Conservation (phyloP, 352 stramenopile genomes). For the Pythium aristosporum region DNA sequence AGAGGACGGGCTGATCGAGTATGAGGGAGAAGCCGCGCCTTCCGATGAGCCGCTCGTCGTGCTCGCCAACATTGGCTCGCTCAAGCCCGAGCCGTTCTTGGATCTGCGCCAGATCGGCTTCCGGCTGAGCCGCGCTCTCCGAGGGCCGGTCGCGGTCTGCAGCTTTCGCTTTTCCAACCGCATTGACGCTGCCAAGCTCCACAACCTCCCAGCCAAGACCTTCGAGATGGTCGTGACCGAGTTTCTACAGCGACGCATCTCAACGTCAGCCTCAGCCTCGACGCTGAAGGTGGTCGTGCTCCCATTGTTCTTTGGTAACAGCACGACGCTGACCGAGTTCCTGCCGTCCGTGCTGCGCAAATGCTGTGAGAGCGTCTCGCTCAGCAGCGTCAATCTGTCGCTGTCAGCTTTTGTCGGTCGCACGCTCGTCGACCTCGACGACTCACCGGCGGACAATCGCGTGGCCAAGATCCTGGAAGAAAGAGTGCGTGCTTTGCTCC, state of each 20-base stretch:
- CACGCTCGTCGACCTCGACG: slow-evolving; percentile 55
- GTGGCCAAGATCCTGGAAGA: slow-evolving; percentile 66
- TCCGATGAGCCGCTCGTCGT: slow-evolving; percentile 37
- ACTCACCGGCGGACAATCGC: slow-evolving; percentile 45
- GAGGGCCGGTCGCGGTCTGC: slow-evolving; percentile 57
- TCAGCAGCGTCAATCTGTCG: neutral
- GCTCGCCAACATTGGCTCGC: slow-evolving; percentile 74
- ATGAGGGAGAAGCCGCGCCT: slow-evolving; percentile 3
- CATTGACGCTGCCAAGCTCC: slow-evolving; percentile 53
- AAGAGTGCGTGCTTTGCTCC: slow-evolving; percentile 41
- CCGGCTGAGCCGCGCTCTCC: slow-evolving; percentile 56
- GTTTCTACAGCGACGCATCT: slow-evolving; percentile 32
- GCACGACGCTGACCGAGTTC: slow-evolving; percentile 73
- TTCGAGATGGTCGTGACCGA: slow-evolving; percentile 62
- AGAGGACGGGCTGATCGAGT: slow-evolving; percentile 41
- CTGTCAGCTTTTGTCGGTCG: slow-evolving; percentile 40
- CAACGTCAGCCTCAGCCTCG: neutral
- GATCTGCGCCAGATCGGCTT: slow-evolving; percentile 75
- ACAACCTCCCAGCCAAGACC: slow-evolving; percentile 63
- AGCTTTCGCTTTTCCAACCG: slow-evolving; percentile 80
- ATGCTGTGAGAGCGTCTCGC: slow-evolving; percentile 27
- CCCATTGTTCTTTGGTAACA: slow-evolving; percentile 83
- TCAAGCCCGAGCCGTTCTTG: slow-evolving; percentile 65
- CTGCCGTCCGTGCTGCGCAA: slow-evolving; percentile 58
- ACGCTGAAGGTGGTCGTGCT: slow-evolving; percentile 50